Evolutionary conservation across 495 filamentous ascomycete species (phyloP).

Genomic region (Podospora australis): DNA sequence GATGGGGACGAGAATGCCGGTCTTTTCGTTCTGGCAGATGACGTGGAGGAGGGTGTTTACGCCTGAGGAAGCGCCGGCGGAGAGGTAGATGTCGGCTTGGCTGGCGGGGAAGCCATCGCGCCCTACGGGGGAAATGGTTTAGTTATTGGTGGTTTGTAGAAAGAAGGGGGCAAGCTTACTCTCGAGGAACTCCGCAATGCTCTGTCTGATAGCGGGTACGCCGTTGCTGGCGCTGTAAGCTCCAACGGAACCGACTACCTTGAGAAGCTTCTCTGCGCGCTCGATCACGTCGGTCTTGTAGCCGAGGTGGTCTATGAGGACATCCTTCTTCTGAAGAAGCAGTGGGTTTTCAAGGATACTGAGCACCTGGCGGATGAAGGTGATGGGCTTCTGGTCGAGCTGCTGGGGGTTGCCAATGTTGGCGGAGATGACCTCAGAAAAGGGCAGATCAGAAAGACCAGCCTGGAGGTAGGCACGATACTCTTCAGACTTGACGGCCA

Average conservation of each 20-base stretch:
- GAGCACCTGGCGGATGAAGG: constrained; percentile 96
- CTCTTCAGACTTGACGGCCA: constrained; percentile 83
- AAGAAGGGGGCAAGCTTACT: constrained; percentile 35
- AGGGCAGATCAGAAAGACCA: constrained; percentile 60
- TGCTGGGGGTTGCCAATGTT: constrained; percentile 99
- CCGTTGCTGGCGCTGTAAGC: constrained; percentile 95
- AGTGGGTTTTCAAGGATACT: constrained; percentile 87
- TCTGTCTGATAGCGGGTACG: constrained; percentile 74
- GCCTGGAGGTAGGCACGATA: constrained; percentile 65
- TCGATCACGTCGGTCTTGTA: constrained; percentile 86
- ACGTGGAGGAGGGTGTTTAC: constrained; percentile 88
- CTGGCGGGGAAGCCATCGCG: constrained; percentile 84
- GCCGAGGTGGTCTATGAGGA: constrained; percentile 58
- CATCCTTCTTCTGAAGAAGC: constrained; percentile 72
- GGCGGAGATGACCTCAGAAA: constrained; percentile 84
- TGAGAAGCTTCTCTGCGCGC: constrained; percentile 70
- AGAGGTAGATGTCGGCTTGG: constrained; percentile 74
- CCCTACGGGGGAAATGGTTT: constrained; percentile 32
- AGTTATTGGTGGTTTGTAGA: neutral
- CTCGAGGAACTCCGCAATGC: constrained; percentile 88
- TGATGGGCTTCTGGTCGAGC: constrained; percentile 96
- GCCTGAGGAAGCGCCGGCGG: constrained; percentile 84
- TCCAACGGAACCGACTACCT: constrained; percentile 81
- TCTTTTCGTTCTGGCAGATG: constrained; percentile 71
- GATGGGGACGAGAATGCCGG: constrained; percentile 88